Conservation (phyloP, 2,329 filamentous ascomycete species). For the Mollisiaceae sp. region DNA sequence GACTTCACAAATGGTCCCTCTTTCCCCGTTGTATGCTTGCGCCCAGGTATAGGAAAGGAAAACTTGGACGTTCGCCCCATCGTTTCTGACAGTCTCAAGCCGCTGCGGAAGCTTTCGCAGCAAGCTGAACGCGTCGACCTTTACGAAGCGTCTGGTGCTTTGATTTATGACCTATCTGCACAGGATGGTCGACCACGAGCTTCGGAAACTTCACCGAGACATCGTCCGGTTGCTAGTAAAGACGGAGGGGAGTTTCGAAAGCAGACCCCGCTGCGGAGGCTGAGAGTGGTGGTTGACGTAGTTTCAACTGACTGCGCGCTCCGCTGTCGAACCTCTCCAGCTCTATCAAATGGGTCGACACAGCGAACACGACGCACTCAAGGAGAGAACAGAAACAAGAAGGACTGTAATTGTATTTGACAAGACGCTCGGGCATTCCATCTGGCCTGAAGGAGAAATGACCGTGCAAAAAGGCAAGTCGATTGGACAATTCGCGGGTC, state of each 20-base stretch:
- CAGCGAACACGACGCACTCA: conserved; percentile 3
- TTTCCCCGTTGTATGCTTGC: conserved; percentile 33
- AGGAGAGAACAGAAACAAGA: neutral
- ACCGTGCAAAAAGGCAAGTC: conserved; percentile 15
- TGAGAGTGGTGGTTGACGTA: conserved; percentile 17
- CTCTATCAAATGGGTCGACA: neutral
- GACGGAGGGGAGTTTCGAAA: conserved; percentile 12
- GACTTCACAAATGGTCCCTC: conserved; percentile 14
- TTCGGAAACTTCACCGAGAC: conserved; percentile 25
- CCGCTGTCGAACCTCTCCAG: conserved; percentile 4
- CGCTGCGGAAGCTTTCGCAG: conserved; percentile 9
- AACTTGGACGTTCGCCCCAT: conserved; percentile 45
- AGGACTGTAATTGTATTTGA: conserved; percentile 1
- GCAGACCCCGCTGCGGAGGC: conserved; percentile 25
- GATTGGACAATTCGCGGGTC: conserved; percentile 5
- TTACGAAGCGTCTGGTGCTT: conserved; percentile 4
- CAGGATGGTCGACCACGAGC: conserved; percentile 3
- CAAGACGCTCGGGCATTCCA: conserved; percentile 21
- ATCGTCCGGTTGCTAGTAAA: conserved; percentile 17
- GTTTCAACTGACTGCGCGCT: conserved; percentile 20
- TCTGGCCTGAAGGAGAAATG: conserved; percentile 17
- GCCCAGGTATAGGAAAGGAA: conserved; percentile 43
- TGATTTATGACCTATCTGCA: conserved; percentile 16
- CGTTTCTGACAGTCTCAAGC: conserved; percentile 20
- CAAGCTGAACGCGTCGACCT: neutral